Evolutionary conservation across 2,329 filamentous ascomycete genomes (phyloP), one percentile per base, ranked within the genome.

Genomic region (Ophiocordyceps camponoti-saundersi): DNA sequence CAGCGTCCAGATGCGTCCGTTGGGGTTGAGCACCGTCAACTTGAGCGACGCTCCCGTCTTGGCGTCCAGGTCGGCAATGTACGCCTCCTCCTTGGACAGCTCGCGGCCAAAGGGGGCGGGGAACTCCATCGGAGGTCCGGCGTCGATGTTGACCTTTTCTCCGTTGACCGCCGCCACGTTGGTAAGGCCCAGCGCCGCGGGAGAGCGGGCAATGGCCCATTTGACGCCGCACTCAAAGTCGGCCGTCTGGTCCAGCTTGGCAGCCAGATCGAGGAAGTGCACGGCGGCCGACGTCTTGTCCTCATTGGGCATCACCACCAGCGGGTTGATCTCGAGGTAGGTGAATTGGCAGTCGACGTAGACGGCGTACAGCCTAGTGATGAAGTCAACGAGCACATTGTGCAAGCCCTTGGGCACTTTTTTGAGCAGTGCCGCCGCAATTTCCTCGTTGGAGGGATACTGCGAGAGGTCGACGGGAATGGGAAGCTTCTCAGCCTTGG

Each of bases 261-360:
- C 92, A 59, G 92, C 92, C 64, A 98, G 77, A 73, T 98, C 92
- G 57, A 98, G 80, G 81, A 98, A 98, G 79, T 95, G 79, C 47
- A 98, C 92, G 41, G 88, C 83, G 48, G 92, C 92, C 49, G 88
- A 95, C 56, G 90, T 96, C 63, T 78, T 84, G 59, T 89, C 81
- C 55, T 78, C 82, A 67, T 96, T 96, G 66, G 92, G 92, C 60
- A 98, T 90, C 64, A 95, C 92, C 52, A 98, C 92, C 54, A 98
- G 75, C 57, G 92, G 92, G 80, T 98, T 98, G 77, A 98, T 98
- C 72, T 98, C 92, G 58, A 98, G 87, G 75, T 98, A 98, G 62
- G 92, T 96, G 79, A 98, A 98, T 71, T 98, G 92, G 80, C 86
- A 94, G 76, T 98, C 92, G 54, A 96, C 92, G 63, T 96, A 98